A percentile compares a stretch with the other conserved stretches of the same genome.
Evolutionary conservation across 441 rosid species (phyloP).

Genomic region (Croton setiger): DNA sequence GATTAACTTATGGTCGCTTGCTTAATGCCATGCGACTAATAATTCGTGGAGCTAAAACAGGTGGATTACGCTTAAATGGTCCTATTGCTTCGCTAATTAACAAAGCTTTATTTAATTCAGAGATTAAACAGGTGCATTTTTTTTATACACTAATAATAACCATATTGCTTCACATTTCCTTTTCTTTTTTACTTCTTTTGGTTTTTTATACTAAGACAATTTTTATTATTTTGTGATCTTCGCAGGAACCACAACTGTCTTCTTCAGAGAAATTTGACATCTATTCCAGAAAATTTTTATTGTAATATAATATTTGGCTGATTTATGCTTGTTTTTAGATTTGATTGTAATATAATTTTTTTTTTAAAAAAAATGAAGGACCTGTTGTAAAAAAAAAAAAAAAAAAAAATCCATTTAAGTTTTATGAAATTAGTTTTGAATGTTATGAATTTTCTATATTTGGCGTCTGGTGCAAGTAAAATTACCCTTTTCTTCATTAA

Average conservation of each 20-base stretch:
- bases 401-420: too few relatives aligned
- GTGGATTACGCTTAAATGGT: slow-evolving; percentile 33
- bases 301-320: slow-evolving; percentile 20
- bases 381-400: too few relatives aligned
- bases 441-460: too few relatives aligned
- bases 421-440: too few relatives aligned
- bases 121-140: slow-evolving; percentile 25
- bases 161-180: neutral
- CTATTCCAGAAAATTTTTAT: slow-evolving; percentile 39
- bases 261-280: slow-evolving; percentile 54
- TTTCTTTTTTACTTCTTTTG: neutral
- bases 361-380: too few relatives aligned
- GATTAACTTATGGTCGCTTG: slow-evolving; percentile 56
- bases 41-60: slow-evolving; percentile 42
- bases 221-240: slow-evolving; percentile 1
- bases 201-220: neutral
- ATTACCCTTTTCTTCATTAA: too few relatives aligned
- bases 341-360: too few relatives aligned
- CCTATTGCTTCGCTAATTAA: slow-evolving; percentile 36
- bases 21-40: slow-evolving; percentile 49
- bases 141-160: neutral
- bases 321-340: neutral
- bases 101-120: slow-evolving; percentile 21
- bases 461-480: too few relatives aligned
- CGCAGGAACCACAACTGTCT: slow-evolving; percentile 69